Percentiles rank a stretch among this genome's conserved stretches.
Conservation (phyloP, 768 basidiomycete genomes). For the Lentinula aciculospora region DNA sequence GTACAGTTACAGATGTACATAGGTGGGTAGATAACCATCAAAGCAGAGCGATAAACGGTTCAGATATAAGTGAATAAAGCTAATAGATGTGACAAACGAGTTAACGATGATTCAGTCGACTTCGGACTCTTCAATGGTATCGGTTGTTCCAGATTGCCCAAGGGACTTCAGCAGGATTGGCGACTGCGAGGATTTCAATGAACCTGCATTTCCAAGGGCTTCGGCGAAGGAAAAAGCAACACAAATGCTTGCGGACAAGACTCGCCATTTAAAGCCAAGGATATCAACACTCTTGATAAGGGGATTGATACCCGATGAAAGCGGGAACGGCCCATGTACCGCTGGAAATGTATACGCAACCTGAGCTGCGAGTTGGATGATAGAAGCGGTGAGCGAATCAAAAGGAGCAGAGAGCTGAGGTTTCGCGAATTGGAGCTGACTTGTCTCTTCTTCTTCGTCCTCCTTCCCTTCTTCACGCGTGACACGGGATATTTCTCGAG, state of each 20-base stretch:
- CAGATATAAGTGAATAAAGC: background rate
- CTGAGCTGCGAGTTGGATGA: constrained; percentile 56
- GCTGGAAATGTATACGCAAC: constrained; percentile 47
- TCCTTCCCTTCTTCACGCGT: constrained; percentile 11
- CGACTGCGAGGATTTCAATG: background rate
- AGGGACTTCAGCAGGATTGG: background rate
- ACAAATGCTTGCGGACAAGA: constrained; percentile 47
- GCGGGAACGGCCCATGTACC: constrained; percentile 15
- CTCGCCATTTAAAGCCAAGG: constrained; percentile 49
- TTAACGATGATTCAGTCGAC: background rate
- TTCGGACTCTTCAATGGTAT: background rate
- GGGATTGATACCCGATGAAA: constrained; percentile 15
- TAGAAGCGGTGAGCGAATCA: constrained; percentile 61
- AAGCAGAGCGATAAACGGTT: background rate
- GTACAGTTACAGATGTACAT: background rate
- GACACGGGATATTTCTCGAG: background rate
- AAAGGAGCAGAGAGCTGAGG: constrained; percentile 20
- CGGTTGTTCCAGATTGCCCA: background rate
- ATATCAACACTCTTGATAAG: constrained; percentile 40
- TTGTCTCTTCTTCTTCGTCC: background rate
- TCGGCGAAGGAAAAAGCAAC: constrained; percentile 68
- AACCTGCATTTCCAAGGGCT: constrained; percentile 29
- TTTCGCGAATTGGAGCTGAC: constrained; percentile 11
- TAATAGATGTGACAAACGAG: background rate
- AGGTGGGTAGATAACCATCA: background rate